phyloP scores from a whole-genome alignment of 2,329 filamentous ascomycete genomes.

The Torrubiella hemipterigena region DNA sequence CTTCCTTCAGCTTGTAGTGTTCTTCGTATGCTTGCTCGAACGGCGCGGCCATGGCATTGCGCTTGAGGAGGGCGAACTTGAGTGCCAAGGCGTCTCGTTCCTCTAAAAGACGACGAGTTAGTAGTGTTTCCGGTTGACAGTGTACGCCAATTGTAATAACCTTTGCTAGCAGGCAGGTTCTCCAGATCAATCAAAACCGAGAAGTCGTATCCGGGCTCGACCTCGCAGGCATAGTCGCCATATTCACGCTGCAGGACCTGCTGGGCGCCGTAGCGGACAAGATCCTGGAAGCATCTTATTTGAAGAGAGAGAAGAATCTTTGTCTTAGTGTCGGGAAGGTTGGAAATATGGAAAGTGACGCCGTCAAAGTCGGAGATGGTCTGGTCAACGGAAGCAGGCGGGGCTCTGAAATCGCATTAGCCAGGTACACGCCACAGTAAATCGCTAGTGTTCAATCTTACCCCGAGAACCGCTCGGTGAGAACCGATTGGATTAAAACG shows the following conservation, averaged over 20 bases:
- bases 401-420: slow-evolving; percentile 48
- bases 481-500: slow-evolving; percentile 88
- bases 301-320: slow-evolving; percentile 91
- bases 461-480: slow-evolving; percentile 91
- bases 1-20: slow-evolving; percentile 74
- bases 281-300: slow-evolving; percentile 88
- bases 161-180: slow-evolving; percentile 67
- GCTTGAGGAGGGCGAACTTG: slow-evolving; percentile 84
- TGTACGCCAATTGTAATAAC: no score
- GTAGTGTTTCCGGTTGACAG: no score
- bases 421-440: slow-evolving; percentile 9
- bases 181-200: slow-evolving; percentile 85
- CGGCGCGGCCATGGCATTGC: slow-evolving; percentile 96
- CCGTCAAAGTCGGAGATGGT: slow-evolving; percentile 98
- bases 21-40: slow-evolving; percentile 96
- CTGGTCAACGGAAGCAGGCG: slow-evolving; percentile 87
- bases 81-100: slow-evolving; percentile 75
- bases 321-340: slow-evolving; percentile 72
- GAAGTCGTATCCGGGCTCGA: slow-evolving; percentile 92
- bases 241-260: slow-evolving; percentile 90
- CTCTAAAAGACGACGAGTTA: no score
- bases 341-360: slow-evolving; percentile 97
- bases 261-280: slow-evolving; percentile 87
- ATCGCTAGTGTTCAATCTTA: no score
- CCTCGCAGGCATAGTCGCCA: slow-evolving; percentile 74